Conservation (phyloP, 2,329 filamentous ascomycete genomes). For the Endocalyx cinctus region DNA sequence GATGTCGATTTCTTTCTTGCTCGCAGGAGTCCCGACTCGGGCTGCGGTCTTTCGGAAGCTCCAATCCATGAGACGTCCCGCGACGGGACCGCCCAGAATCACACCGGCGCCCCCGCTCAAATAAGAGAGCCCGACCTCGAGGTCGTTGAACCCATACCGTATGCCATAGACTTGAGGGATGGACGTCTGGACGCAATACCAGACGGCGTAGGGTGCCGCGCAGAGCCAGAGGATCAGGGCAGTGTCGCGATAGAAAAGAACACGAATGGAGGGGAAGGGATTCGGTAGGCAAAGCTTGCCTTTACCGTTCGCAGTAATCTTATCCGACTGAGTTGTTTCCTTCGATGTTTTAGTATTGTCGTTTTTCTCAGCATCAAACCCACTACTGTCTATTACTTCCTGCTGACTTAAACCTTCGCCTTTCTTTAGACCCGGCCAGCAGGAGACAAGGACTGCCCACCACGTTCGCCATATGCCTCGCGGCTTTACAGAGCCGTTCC, state of each 20-base stretch:
- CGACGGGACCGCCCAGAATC: conserved; percentile 2
- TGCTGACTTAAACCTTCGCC: no score
- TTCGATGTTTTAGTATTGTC: no score
- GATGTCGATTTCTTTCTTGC: not conserved
- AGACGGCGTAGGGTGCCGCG: not conserved
- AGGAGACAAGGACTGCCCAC: not conserved
- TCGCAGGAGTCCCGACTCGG: not conserved
- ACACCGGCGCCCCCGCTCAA: conserved; percentile 2
- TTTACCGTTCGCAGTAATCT: no score
- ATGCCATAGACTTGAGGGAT: conserved; percentile 5
- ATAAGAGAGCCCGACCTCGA: conserved; percentile 4
- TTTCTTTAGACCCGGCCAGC: not conserved
- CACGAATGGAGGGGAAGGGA: not conserved
- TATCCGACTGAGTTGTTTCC: no score
- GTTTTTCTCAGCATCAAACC: no score
- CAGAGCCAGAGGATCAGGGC: not conserved
- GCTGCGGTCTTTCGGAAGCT: not conserved
- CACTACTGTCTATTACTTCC: no score
- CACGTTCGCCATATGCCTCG: not conserved
- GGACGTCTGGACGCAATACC: conserved; percentile 3
- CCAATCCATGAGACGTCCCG: conserved; percentile 2
- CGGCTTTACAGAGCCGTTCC: not conserved
- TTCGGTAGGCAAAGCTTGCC: not conserved
- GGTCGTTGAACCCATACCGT: conserved; percentile 1
- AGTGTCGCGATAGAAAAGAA: not conserved